Evolutionary conservation across 2,329 filamentous ascomycete species (phyloP), one percentile per base, ranked within the genome.

Genomic region (Epichloe gansuensis): DNA sequence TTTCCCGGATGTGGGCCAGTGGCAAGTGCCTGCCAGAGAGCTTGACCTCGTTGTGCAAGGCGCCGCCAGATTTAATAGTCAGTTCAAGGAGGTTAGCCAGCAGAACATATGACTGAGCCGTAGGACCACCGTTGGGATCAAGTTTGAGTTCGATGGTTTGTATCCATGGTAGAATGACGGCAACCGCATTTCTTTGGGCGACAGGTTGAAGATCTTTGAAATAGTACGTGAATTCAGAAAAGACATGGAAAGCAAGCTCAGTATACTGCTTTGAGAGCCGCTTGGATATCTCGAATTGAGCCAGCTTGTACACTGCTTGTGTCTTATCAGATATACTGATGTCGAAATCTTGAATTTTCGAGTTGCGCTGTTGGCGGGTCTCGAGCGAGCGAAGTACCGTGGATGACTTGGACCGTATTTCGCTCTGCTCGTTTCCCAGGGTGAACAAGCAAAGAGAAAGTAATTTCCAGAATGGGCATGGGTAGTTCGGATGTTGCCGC

Each of bases 301-400:
- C 93, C 45, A 94, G 76, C 70, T 98, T 98, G 70, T 97, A 98
- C 3, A 98, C 91, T 0, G 91, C 91, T 59, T 95, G 95, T 0
- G 94, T 98, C 70, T 96, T 97, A 70, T 98, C 94, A 0, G 91
- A 94, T 54, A 98, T 93, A 65, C 91, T 96, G 61, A 98, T 97
- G 62, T 98, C 93, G 54, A 96, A 94, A 65, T 98, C 93, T 64
- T 95, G 89, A 6, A 98, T 82, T 63, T 94, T 94, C 1, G 91
- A 95, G 58, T 82, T 93, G 58, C 87, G 74, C 3, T 70, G 70
- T 58, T 93, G 87, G 25, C 88, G 81, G 58, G 90, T 83, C 67
- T 97, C 93, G 1, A 97, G 73, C 0, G 82, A 83, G 42, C 90
- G 81, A 12, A 98, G 75, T 35, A 97, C 75, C 48, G 84, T 81